Conservation (phyloP, 768 basidiomycete species). For the Obba rivulosa region DNA sequence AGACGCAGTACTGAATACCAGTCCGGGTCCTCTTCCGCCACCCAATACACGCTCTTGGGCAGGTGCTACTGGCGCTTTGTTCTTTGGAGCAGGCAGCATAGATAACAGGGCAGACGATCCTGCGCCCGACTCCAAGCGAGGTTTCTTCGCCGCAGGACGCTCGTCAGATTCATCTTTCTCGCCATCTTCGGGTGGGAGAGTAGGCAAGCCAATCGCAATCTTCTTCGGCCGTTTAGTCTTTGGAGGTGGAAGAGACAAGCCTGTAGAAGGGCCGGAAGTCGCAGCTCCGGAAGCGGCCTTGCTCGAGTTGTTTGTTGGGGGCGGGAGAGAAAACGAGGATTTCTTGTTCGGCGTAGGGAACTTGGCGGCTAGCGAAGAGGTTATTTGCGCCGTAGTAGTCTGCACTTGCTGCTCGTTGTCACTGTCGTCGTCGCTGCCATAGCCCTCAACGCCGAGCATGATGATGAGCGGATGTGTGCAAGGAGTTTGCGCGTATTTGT, state of each 20-base stretch:
- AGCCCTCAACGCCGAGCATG: conserved; percentile 76
- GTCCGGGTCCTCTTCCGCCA: conserved; percentile 51
- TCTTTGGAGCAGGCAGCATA: conserved; percentile 75
- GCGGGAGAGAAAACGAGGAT: conserved; percentile 30
- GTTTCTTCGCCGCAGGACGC: conserved; percentile 53
- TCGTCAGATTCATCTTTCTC: conserved; percentile 30
- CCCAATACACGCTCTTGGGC: conserved; percentile 56
- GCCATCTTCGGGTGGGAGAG: conserved; percentile 34
- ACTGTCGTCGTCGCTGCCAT: conserved; percentile 64
- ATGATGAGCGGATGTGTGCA: conserved; percentile 8
- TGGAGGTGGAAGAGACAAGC: conserved; percentile 29
- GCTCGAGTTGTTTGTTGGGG: conserved; percentile 17
- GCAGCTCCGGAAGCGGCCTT: conserved; percentile 5
- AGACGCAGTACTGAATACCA: conserved; percentile 47
- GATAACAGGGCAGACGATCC: conserved; percentile 61
- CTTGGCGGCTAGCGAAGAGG: conserved; percentile 10
- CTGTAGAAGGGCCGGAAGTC: conserved; percentile 18
- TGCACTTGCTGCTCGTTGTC: conserved; percentile 36
- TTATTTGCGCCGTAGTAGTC: conserved; percentile 5
- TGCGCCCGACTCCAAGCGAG: conserved; percentile 44
- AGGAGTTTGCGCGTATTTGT: conserved; percentile 8
- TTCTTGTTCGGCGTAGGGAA: conserved; percentile 25
- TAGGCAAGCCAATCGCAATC: conserved; percentile 55
- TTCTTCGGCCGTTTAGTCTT: conserved; percentile 53
- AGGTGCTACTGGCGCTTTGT: conserved; percentile 37